Percentiles rank a stretch among this genome's conserved stretches.
phyloP scores from a whole-genome alignment of 139 green algal species.

The Chlamydomonas sp. region DNA sequence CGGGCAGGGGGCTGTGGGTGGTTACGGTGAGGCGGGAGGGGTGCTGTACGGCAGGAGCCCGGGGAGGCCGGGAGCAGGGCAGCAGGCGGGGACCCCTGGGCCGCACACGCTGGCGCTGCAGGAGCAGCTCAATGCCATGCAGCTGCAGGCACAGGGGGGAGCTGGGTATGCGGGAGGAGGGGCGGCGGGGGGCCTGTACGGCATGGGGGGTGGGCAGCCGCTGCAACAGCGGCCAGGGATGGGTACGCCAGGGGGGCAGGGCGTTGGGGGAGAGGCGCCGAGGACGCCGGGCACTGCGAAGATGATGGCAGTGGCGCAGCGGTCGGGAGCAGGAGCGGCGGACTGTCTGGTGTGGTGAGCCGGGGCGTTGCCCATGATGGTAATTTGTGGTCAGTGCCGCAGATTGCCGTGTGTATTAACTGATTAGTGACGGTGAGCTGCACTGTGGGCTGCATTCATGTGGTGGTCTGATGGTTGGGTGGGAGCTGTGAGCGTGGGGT shows the following conservation, averaged over 20 bases:
- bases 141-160: not conserved
- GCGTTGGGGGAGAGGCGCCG: not conserved
- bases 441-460: no score
- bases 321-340: slow-evolving; percentile 22
- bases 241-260: not conserved
- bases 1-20: no score
- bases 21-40: not conserved
- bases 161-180: not conserved
- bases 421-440: no score
- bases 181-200: not conserved
- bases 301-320: slow-evolving; percentile 15
- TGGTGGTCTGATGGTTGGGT: no score
- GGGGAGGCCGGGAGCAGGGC: not conserved
- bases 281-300: not conserved
- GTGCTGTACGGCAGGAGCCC: not conserved
- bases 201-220: not conserved
- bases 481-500: no score
- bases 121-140: slow-evolving; percentile 20
- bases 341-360: slow-evolving; percentile 40
- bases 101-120: not conserved
- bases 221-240: not conserved
- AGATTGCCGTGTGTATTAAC: no score
- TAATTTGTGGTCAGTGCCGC: no score
- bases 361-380: not conserved
- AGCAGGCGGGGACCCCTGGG: not conserved